Conservation (phyloP, 805 yeast genomes). For the Nakazawaea ambrosiae region DNA sequence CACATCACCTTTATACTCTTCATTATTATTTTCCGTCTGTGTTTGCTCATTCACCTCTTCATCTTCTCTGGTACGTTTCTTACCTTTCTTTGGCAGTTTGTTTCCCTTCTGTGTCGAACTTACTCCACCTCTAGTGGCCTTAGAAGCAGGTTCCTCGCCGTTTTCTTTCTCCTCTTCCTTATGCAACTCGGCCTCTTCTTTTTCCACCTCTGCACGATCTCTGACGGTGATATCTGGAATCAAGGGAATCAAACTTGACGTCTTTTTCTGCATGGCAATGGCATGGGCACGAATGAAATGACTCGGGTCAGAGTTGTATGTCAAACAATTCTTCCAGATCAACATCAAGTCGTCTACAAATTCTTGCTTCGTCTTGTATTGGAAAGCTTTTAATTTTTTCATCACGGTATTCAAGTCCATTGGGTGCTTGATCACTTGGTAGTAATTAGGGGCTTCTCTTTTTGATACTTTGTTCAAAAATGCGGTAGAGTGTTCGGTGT, state of each 20-base stretch:
- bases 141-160: conserved; percentile 15
- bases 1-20: background rate
- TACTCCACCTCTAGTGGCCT: conserved; percentile 26
- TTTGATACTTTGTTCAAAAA: conserved; percentile 94
- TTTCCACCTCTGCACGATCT: conserved; percentile 65
- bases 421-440: conserved; percentile 81
- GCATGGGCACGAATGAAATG: conserved; percentile 92
- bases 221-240: conserved; percentile 85
- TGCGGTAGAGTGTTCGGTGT: conserved; percentile 95
- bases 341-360: conserved; percentile 94
- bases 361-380: conserved; percentile 76
- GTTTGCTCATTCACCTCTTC: conserved; percentile 27
- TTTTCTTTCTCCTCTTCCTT: conserved; percentile 31
- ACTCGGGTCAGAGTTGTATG: conserved; percentile 90
- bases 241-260: conserved; percentile 65
- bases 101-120: conserved; percentile 20
- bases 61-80: conserved; percentile 29
- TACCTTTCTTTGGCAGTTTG: conserved; percentile 30
- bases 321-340: conserved; percentile 91
- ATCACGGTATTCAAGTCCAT: conserved; percentile 95
- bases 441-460: conserved; percentile 96
- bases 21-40: conserved; percentile 13
- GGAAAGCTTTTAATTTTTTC: conserved; percentile 78
- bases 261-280: conserved; percentile 89
- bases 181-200: conserved; percentile 44